A percentile compares a stretch with the other conserved stretches of the same genome.
These are phyloP conservation scores for Neolentinus lepideus DNA, from an alignment of 1,284 basidiomycete genomes.

Conservation along the genomic window DNA sequence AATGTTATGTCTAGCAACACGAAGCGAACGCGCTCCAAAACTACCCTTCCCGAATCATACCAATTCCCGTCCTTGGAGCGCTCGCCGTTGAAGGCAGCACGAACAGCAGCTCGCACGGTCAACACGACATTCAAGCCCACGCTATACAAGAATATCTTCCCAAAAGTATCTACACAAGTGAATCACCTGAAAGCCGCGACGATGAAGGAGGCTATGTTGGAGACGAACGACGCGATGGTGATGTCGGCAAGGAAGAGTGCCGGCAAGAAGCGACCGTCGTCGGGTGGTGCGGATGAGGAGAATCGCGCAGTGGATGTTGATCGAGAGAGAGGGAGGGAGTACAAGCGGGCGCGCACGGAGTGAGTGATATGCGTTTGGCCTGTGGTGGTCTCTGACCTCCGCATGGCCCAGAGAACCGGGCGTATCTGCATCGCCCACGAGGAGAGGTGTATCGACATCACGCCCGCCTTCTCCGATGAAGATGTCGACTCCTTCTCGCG, in stretches of 20 bases:
- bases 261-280: background rate
- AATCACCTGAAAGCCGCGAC: background rate
- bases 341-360: background rate
- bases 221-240: background rate
- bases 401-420: background rate
- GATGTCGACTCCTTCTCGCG: background rate
- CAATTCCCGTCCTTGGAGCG: constrained; percentile 31
- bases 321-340: background rate
- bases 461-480: background rate
- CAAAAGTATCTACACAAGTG: background rate
- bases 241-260: background rate
- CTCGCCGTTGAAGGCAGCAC: constrained; percentile 47
- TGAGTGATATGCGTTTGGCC: background rate
- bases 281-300: background rate
- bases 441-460: background rate
- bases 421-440: background rate
- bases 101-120: constrained; percentile 18
- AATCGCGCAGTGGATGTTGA: background rate
- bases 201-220: background rate
- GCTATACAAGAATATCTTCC: background rate
- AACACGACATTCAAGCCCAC: background rate
- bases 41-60: constrained; percentile 34
- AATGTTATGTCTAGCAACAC: constrained; percentile 1
- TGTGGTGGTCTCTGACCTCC: background rate
- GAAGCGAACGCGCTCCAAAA: constrained; percentile 45